These are phyloP conservation scores for Colletotrichum sansevieriae DNA, from an alignment of 2,329 filamentous ascomycete species.

Conservation along the genomic window DNA sequence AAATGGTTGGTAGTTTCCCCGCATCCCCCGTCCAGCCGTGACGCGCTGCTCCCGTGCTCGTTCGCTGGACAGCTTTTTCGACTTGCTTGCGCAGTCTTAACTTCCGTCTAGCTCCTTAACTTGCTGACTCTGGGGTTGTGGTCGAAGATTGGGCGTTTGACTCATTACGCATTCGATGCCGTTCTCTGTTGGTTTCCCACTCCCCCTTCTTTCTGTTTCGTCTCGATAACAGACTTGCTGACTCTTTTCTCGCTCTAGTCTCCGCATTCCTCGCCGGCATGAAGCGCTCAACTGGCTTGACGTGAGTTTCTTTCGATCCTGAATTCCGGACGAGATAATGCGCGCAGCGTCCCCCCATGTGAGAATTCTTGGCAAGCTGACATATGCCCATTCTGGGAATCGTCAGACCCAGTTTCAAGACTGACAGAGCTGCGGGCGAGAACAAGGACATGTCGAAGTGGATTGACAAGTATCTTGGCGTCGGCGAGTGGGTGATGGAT, in stretches of 20 bases:
- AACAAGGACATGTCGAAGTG: slow-evolving; percentile 87
- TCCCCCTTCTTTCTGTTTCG: neutral
- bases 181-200: slow-evolving; percentile 78
- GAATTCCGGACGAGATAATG: neutral
- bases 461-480: slow-evolving; percentile 92
- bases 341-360: neutral
- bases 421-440: slow-evolving; percentile 83
- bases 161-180: slow-evolving; percentile 96
- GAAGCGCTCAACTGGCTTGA: slow-evolving; percentile 96
- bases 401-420: slow-evolving; percentile 83
- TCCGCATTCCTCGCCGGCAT: slow-evolving; percentile 97
- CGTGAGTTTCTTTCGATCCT: slow-evolving; percentile 77
- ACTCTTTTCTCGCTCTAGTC: slow-evolving; percentile 65
- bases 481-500: slow-evolving; percentile 99
- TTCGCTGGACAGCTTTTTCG: slow-evolving; percentile 17
- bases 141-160: slow-evolving; percentile 89
- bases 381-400: slow-evolving; percentile 56
- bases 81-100: slow-evolving; percentile 55
- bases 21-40: slow-evolving; percentile 17
- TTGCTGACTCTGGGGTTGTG: slow-evolving; percentile 77
- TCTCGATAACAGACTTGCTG: slow-evolving; percentile 16
- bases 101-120: slow-evolving; percentile 69
- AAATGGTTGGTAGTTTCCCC: slow-evolving; percentile 37
- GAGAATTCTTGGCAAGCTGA: slow-evolving; percentile 53
- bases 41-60: slow-evolving; percentile 29